Evolutionary conservation across 169 alveolate genomes (phyloP).

Genomic region (Plasmodium falciparum): DNA sequence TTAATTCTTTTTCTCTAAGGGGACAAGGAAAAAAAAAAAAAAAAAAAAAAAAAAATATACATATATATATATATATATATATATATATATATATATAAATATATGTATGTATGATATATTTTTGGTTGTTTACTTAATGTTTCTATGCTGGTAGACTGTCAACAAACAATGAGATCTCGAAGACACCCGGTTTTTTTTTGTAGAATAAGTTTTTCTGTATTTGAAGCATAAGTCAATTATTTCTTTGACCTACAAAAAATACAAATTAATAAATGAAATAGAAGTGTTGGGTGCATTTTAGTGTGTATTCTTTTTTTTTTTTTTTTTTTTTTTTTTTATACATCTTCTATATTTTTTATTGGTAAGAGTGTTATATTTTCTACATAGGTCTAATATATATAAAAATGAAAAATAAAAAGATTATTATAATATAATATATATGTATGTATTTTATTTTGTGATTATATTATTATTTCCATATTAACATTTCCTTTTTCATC

Average conservation of each 20-base stretch:
- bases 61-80: background rate
- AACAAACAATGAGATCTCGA: conserved; percentile 72
- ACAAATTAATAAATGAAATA: background rate
- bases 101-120: background rate
- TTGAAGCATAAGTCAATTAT: conserved; percentile 55
- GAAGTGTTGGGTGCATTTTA: background rate
- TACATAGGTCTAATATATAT: conserved; percentile 38
- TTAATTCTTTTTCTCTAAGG: conserved; percentile 42
- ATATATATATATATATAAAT: conserved; percentile 5
- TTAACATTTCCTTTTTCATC: conserved; percentile 73
- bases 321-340: conserved; percentile 2
- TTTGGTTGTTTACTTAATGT: conserved; percentile 10
- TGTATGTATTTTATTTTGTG: background rate
- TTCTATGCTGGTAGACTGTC: conserved; percentile 54
- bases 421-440: background rate
- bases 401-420: background rate
- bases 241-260: conserved; percentile 21
- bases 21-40: background rate
- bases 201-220: conserved; percentile 70
- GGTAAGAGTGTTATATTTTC: conserved; percentile 65
- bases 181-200: conserved; percentile 69
- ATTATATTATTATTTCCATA: conserved; percentile 12
- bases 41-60: background rate
- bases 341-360: conserved; percentile 60
- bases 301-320: background rate